These are phyloP conservation scores for Puccinia polysora DNA, from an alignment of 1,284 basidiomycete species.

Conservation along the genomic window DNA sequence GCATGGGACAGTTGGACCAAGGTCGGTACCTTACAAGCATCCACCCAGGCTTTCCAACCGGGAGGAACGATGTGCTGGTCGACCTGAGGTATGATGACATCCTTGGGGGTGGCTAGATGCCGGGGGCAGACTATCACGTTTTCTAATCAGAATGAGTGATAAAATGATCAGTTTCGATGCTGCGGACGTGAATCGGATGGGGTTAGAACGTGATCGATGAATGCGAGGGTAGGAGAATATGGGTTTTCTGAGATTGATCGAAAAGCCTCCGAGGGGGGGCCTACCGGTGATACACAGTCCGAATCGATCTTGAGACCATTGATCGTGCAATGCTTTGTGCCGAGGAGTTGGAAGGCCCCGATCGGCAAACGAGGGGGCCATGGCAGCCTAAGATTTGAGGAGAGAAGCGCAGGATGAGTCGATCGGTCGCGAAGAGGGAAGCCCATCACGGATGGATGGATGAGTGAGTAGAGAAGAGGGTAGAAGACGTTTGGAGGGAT, in stretches of 20 bases:
- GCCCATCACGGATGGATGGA: no score
- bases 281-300: slow-evolving; percentile 4
- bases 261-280: no score
- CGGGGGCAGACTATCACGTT: slow-evolving; percentile 1
- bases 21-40: background rate
- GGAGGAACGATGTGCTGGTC: background rate
- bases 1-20: slow-evolving; percentile 5
- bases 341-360: background rate
- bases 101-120: background rate
- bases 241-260: background rate
- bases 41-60: slow-evolving; percentile 1
- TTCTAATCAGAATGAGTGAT: background rate
- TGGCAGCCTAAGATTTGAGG: background rate
- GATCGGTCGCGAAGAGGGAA: no score
- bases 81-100: background rate
- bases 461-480: background rate
- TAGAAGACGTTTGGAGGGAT: no score
- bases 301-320: background rate
- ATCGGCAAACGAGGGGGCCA: slow-evolving; percentile 1
- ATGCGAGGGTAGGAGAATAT: background rate
- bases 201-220: no score
- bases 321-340: background rate
- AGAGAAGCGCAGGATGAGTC: no score
- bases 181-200: background rate
- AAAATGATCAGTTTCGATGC: no score